phyloP scores from a whole-genome alignment of 371 early-diverging fungal genomes.

The Batkoa obscura region DNA sequence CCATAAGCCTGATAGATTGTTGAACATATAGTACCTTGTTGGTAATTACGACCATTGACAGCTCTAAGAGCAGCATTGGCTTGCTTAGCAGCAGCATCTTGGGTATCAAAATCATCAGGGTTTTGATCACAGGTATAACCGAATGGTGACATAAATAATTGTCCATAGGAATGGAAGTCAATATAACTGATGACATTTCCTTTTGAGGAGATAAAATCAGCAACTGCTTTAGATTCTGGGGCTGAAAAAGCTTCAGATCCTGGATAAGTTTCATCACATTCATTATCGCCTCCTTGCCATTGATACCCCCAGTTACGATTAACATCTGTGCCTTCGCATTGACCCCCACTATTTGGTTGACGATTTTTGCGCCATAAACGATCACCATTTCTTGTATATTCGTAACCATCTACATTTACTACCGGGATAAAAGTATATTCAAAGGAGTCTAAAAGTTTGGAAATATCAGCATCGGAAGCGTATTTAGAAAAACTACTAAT shows the following conservation, averaged over 20 bases:
- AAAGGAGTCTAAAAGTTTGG: not conserved
- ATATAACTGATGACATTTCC: not conserved
- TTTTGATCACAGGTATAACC: conserved; percentile 11
- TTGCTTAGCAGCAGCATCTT: conserved; percentile 2
- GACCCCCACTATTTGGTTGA: conserved; percentile 6
- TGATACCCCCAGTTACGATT: not conserved
- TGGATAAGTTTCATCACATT: not conserved
- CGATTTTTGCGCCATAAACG: conserved; percentile 27
- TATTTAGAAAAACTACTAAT: not conserved
- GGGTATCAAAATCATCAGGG: conserved; percentile 10
- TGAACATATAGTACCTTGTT: conserved; percentile 26
- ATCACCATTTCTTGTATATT: conserved; percentile 14
- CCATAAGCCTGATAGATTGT: conserved; percentile 26
- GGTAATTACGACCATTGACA: conserved; percentile 25
- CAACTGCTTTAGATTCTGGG: not conserved
- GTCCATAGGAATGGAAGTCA: not conserved
- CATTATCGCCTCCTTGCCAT: not conserved
- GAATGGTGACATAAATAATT: not conserved
- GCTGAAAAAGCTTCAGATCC: not conserved
- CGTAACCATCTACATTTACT: conserved; percentile 29
- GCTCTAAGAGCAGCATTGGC: conserved; percentile 20
- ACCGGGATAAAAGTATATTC: conserved; percentile 22
- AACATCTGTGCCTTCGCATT: conserved; percentile 9
- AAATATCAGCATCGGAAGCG: not conserved
- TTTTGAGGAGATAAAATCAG: not conserved